Percentiles rank a stretch among this genome's conserved stretches.
Conservation (phyloP, 371 early-diverging fungal species). For the Mucor saturninus region DNA sequence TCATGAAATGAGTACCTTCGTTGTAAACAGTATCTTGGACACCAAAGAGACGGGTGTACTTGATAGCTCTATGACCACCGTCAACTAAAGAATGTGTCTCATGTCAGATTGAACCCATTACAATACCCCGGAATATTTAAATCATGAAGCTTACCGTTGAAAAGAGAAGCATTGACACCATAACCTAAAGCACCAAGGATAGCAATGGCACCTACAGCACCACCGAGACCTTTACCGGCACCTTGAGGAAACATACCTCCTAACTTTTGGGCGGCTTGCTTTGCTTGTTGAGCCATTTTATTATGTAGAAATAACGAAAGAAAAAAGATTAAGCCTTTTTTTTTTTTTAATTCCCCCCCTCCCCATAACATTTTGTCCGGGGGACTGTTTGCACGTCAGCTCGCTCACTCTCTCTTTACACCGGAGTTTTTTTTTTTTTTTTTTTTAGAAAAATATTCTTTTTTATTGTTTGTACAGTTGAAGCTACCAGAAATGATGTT, state of each 20-base stretch:
- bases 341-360: too few species aligned
- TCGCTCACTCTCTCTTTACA: too few species aligned
- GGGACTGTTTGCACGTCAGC: too few species aligned
- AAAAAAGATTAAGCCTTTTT: too few species aligned
- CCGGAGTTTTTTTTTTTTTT: too few species aligned
- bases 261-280: slow-evolving; percentile 68
- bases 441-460: not conserved
- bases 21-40: slow-evolving; percentile 82
- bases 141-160: slow-evolving; percentile 68
- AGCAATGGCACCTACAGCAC: slow-evolving; percentile 69
- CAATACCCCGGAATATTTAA: not conserved
- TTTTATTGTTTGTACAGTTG: not conserved
- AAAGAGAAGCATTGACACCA: slow-evolving; percentile 77
- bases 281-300: slow-evolving; percentile 60
- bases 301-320: not conserved
- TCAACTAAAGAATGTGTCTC: slow-evolving; percentile 65
- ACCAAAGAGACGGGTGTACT: slow-evolving; percentile 95
- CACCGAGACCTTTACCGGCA: slow-evolving; percentile 67
- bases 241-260: slow-evolving; percentile 70
- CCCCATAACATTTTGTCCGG: too few species aligned
- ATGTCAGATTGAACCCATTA: not conserved
- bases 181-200: slow-evolving; percentile 73
- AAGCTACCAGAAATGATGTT: not conserved
- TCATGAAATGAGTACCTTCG: slow-evolving; percentile 97
- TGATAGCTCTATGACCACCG: slow-evolving; percentile 98